Conservation (phyloP, 495 filamentous ascomycete genomes). For the Hypoxylon trugodes region DNA sequence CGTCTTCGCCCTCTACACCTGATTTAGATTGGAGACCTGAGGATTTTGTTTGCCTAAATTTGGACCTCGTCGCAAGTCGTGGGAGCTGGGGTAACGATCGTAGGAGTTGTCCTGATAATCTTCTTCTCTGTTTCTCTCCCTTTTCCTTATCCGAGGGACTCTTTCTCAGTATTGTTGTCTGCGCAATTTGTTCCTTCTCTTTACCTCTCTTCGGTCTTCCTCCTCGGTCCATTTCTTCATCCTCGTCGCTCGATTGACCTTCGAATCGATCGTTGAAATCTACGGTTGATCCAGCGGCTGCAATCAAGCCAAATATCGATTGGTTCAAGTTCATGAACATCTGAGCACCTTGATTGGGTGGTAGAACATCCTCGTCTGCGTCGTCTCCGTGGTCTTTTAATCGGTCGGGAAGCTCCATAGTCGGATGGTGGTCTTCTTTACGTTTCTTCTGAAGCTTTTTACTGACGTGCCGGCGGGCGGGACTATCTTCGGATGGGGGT, state of each 20-base stretch:
- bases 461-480: slow-evolving; percentile 44
- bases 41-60: slow-evolving; percentile 47
- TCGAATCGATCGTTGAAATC: slow-evolving; percentile 86
- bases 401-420: slow-evolving; percentile 79
- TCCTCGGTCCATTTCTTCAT: slow-evolving; percentile 59
- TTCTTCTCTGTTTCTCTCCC: slow-evolving; percentile 58
- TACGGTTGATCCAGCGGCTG: slow-evolving; percentile 82
- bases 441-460: slow-evolving; percentile 68
- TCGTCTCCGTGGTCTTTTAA: slow-evolving; percentile 76
- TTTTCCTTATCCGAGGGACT: slow-evolving; percentile 34
- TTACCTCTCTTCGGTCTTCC: slow-evolving; percentile 31
- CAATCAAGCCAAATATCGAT: slow-evolving; percentile 92
- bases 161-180: slow-evolving; percentile 49
- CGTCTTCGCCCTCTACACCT: slow-evolving; percentile 21
- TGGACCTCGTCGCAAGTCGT: slow-evolving; percentile 43
- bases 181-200: slow-evolving; percentile 42
- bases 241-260: slow-evolving; percentile 80
- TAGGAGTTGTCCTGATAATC: slow-evolving; percentile 68
- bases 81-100: slow-evolving; percentile 64
- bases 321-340: slow-evolving; percentile 85
- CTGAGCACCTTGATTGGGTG: slow-evolving; percentile 59
- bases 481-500: slow-evolving; percentile 25
- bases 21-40: slow-evolving; percentile 33
- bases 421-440: slow-evolving; percentile 64
- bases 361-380: slow-evolving; percentile 73